Evolutionary conservation across 169 alveolate species (phyloP), one percentile per base, ranked within the genome.

Genomic region (Eimeria tenella): DNA sequence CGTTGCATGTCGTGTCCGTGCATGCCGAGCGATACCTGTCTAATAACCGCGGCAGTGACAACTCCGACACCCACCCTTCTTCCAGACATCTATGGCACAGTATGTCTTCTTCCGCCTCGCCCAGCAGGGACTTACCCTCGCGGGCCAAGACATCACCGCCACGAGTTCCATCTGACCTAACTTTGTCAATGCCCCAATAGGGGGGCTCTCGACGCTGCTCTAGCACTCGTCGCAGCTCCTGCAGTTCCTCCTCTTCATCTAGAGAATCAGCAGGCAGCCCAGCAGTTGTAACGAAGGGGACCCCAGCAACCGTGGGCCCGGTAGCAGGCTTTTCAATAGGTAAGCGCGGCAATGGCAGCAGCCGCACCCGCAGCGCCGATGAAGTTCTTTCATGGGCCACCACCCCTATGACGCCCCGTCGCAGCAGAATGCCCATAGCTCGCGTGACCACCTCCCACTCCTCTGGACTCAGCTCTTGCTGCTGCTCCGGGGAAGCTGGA

Each of bases 201-300:
- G 84, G 60, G 21, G 4, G 31, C 25, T 74, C 84, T 8, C 63
- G 21, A 56, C 84, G 62, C 6, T 53, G 15, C 52, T 74, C 84
- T 50, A 74, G 42, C 9, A 74, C 84, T 11, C 84, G 84, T 25
- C 84, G 84, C 56, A 74, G 50, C 84, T 74, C 84, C 60, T 74
- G 60, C 62, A 74, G 42, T 23, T 15, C 84, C 62, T 74, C 84
- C 42, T 49, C 84, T n/a, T 49, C 84, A 13, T 58, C 68, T 17
- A 58, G 68, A 58, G 68, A 31, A 31, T 31, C 42, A 31, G 42
- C 42, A 31, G 42, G 42, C 42, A 31, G 42, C 42, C 4, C 68
- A 13, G 68, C 3, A 13, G 68, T 10, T 17, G 68, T 58, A 17
- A 58, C 19, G 1, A 58, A 58, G 19, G 68, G 19, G 19, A 3